Conservation (phyloP, 257 asterid species). For the Nyctanthes arbortristis region DNA sequence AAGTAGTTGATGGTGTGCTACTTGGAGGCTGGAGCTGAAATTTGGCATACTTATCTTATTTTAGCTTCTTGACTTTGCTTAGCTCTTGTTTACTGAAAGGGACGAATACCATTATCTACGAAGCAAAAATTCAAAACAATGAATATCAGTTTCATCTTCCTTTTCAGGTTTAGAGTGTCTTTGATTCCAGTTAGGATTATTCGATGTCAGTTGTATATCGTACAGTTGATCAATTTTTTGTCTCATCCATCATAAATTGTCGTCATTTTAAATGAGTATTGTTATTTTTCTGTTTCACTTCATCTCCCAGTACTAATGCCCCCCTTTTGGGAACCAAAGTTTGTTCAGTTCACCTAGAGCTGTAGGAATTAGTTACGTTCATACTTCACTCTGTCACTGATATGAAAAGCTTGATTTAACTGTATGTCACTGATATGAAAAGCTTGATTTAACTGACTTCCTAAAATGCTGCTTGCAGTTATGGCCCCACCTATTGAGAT, state of each 20-base stretch:
- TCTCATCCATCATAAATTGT: not conserved
- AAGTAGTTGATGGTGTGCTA: not conserved
- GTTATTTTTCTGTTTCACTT: not conserved
- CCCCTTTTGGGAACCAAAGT: constrained; percentile 13
- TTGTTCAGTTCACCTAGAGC: not conserved
- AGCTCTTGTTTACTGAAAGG: not conserved
- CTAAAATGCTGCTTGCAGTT: constrained; percentile 31
- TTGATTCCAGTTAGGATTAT: not conserved
- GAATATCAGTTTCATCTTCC: not conserved
- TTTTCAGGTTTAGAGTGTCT: not conserved
- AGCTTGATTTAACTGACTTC: constrained; percentile 15
- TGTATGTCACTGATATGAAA: not conserved
- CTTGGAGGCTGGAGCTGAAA: not conserved
- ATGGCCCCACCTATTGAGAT: constrained; percentile 71
- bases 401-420: not conserved
- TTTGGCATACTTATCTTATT: not conserved
- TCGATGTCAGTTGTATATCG: constrained; percentile 8
- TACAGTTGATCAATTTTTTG: not conserved
- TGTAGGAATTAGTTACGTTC: not conserved
- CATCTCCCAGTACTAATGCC: not conserved
- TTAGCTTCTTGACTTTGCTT: not conserved
- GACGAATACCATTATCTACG: not conserved
- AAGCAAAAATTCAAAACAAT: not conserved
- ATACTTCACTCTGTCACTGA: not conserved
- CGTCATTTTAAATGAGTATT: not conserved